phyloP scores from a whole-genome alignment of 108 stramenopile species.

The Nannochloropsis gaditana region DNA sequence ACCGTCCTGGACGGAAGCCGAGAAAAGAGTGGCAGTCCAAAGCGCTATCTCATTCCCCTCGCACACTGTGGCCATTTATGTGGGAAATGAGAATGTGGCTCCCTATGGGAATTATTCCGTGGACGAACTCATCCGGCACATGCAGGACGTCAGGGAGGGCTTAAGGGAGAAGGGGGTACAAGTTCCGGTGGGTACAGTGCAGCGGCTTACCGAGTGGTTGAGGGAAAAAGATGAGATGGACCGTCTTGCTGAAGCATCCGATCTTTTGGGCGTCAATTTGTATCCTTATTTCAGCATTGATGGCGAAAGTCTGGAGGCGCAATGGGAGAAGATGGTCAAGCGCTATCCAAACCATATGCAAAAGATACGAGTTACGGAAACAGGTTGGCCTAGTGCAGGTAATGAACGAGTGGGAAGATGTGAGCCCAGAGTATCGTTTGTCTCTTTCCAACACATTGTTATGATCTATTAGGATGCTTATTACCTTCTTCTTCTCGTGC shows the following conservation, averaged over 20 bases:
- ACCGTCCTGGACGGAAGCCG: neutral
- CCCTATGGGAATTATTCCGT: neutral
- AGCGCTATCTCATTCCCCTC: neutral
- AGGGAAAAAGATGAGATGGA: neutral
- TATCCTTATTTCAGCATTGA: constrained; percentile 18
- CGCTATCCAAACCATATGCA: neutral
- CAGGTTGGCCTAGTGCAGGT: neutral
- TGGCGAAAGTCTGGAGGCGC: constrained; percentile 1
- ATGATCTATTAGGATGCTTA: too few relatives aligned
- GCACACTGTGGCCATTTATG: neutral
- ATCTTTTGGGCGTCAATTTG: neutral
- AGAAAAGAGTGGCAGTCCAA: neutral
- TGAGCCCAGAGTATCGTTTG: too few relatives aligned
- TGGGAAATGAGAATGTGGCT: neutral
- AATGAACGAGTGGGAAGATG: neutral
- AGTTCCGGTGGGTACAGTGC: neutral
- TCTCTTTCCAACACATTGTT: too few relatives aligned
- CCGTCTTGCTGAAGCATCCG: neutral
- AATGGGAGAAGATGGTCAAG: neutral
- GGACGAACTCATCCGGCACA: neutral
- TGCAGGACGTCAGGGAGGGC: neutral
- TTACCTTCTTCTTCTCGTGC: neutral
- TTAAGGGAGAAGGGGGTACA: neutral
- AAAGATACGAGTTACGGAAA: neutral
- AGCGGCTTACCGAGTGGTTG: constrained; percentile 9